Evolutionary conservation across 2,329 filamentous ascomycete genomes (phyloP).

Genomic region (Fusarium piperis): DNA sequence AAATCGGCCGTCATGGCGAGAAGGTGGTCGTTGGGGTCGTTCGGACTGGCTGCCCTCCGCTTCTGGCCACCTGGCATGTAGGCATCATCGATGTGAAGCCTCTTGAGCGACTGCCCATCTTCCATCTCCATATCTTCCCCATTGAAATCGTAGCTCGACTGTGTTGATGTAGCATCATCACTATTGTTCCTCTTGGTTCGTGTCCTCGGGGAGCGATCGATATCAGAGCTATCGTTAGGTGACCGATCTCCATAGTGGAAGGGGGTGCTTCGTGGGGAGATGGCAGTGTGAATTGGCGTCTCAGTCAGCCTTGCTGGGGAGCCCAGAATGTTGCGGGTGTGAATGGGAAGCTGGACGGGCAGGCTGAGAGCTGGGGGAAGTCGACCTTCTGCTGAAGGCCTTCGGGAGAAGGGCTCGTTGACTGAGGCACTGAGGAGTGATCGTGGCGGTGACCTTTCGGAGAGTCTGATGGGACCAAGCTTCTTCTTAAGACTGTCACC

Average conservation of each 20-base stretch:
- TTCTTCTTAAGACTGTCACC: slow-evolving; percentile 64
- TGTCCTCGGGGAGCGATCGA: slow-evolving; percentile 58
- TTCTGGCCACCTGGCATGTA: slow-evolving; percentile 59
- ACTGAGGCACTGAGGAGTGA: slow-evolving; percentile 56
- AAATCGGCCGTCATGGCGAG: slow-evolving; percentile 54
- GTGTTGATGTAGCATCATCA: slow-evolving; percentile 59
- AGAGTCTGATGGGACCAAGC: slow-evolving; percentile 58
- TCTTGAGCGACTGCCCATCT: slow-evolving; percentile 61
- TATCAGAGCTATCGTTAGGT: slow-evolving; percentile 55
- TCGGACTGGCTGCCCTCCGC: slow-evolving; percentile 65
- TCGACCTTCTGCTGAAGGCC: slow-evolving; percentile 51
- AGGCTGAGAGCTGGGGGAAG: slow-evolving; percentile 52
- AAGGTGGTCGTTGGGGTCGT: slow-evolving; percentile 53
- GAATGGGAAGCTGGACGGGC: slow-evolving; percentile 58
- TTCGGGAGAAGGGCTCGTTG: slow-evolving; percentile 50
- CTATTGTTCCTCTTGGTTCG: slow-evolving; percentile 62
- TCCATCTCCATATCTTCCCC: slow-evolving; percentile 61
- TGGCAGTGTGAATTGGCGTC: slow-evolving; percentile 58
- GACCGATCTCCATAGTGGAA: slow-evolving; percentile 56
- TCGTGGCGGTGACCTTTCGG: slow-evolving; percentile 59
- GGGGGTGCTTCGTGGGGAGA: slow-evolving; percentile 57
- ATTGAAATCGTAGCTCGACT: slow-evolving; percentile 55
- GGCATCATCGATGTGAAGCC: slow-evolving; percentile 60
- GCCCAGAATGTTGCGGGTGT: slow-evolving; percentile 53
- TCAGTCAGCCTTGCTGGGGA: slow-evolving; percentile 57